These are phyloP conservation scores for Nannizzia gypsea DNA, from an alignment of 2,329 filamentous ascomycete species.

Conservation along the genomic window DNA sequence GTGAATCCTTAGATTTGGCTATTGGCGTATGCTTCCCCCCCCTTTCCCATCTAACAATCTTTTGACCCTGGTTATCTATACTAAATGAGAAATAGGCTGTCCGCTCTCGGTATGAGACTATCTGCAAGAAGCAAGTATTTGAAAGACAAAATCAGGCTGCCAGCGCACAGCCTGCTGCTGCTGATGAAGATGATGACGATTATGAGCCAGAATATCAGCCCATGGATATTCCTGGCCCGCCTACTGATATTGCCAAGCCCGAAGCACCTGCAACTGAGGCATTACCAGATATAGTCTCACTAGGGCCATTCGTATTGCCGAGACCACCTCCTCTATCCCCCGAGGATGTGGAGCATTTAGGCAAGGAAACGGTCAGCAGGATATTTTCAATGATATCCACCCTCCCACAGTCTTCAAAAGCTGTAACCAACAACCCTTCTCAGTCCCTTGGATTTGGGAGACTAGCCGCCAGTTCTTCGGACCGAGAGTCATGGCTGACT, in stretches of 20 bases:
- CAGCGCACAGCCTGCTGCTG: constrained; percentile 18
- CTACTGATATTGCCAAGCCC: constrained; percentile 47
- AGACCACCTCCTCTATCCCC: constrained; percentile 61
- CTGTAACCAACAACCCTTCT: constrained; percentile 35
- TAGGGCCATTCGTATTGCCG: constrained; percentile 68
- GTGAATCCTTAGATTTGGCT: constrained; percentile 56
- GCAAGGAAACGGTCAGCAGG: constrained; percentile 60
- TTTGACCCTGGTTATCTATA: no score
- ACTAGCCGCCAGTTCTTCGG: constrained; percentile 70
- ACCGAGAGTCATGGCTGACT: constrained; percentile 82
- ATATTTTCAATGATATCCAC: constrained; percentile 68
- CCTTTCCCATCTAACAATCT: not conserved
- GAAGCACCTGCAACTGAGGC: constrained; percentile 66
- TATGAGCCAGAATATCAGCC: constrained; percentile 82
- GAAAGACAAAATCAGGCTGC: constrained; percentile 18
- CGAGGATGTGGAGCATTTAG: constrained; percentile 60
- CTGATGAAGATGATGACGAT: constrained; percentile 66
- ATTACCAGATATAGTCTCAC: constrained; percentile 45
- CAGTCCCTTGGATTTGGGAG: constrained; percentile 62
- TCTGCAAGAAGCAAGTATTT: constrained; percentile 26
- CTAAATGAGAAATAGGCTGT: constrained; percentile 22
- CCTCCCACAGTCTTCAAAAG: constrained; percentile 52
- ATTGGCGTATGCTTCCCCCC: constrained; percentile 46
- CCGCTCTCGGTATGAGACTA: constrained; percentile 27
- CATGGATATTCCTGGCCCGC: constrained; percentile 41